These are phyloP conservation scores for Chamaecrista fasciculata DNA, from an alignment of 306 rosid genomes.

Conservation along the genomic window DNA sequence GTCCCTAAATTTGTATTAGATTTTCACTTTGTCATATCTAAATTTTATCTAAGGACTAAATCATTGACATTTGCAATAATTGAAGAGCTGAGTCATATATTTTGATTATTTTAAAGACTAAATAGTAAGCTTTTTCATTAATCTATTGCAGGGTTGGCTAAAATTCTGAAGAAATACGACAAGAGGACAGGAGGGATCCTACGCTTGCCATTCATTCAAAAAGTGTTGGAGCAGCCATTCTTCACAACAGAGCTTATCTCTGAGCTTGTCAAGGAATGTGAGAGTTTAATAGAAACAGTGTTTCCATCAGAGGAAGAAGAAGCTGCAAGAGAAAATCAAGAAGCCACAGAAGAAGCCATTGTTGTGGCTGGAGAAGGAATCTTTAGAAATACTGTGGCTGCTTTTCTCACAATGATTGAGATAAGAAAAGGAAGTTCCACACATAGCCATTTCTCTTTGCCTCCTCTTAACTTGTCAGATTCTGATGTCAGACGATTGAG, in stretches of 20 bases:
- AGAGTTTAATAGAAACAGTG: slow-evolving; percentile 42
- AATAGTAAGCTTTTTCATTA: no score
- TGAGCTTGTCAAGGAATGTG: slow-evolving; percentile 61
- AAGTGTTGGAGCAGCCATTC: slow-evolving; percentile 53
- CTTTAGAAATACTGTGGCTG: slow-evolving; percentile 51
- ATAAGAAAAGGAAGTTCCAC: slow-evolving; percentile 49
- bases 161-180: slow-evolving; percentile 88
- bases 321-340: slow-evolving; percentile 20
- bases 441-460: slow-evolving; percentile 68
- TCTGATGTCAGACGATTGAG: slow-evolving; percentile 58
- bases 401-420: slow-evolving; percentile 50
- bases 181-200: slow-evolving; percentile 73
- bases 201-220: slow-evolving; percentile 58
- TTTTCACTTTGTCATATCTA: no score
- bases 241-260: slow-evolving; percentile 54
- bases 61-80: no score
- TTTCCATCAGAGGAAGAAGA: slow-evolving; percentile 36
- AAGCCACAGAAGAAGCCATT: slow-evolving; percentile 33
- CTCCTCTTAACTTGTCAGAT: slow-evolving; percentile 72
- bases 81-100: no score
- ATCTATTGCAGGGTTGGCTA: slow-evolving; percentile 69
- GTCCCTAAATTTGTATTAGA: no score
- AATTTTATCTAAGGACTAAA: no score
- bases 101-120: no score
- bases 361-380: slow-evolving; percentile 43